Base-by-base conservation (phyloP, 805 yeast species). In the Metschnikowia cubensis region DNA sequence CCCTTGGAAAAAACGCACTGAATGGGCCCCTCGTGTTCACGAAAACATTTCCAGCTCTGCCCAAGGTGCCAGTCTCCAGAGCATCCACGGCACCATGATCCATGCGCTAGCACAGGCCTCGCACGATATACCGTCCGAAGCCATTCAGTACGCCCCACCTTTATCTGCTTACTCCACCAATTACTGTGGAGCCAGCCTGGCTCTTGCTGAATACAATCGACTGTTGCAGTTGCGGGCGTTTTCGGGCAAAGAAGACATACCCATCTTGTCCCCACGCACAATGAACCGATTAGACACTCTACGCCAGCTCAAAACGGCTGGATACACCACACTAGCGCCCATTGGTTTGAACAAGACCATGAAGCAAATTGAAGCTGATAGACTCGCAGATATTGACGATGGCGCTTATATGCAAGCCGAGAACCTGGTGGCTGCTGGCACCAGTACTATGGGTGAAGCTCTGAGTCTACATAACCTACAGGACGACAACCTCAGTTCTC, bases 81-180 rank as follows among this genome's bases (percentile, higher is more conserved):
- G 40, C 35, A 33, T 43, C n/a, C 49, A 46, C 20, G 45, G 38
- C 14, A 32, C 51, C 3, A 35, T 42, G 20, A 44, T 53, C 29
- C 56, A 54, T 35, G 41, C 47, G 11, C 37, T 50, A 11, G 50
- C 58, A 32, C 56, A 53, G 18, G 38, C 47, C 5, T 47, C 57
- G 11, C 52, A 45, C 8, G 53, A 53, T 10, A 42, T 50, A 4
- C 58, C 55, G 4, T 37, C 52, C 10, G 58, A 53, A 22, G 56
- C 58, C 25, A 37, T 50, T 21, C 56, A 53, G 35, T 70, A 63
- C 52, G 81, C 81, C 1, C 84, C 84, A 2, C 82, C 85, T 7
- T 61, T 81, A 20, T 73, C 79, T 17, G 80, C 83, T 2, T 81
- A 80, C 56, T 73, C 82, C 0, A 72, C 83, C 3, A 79, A 76